These are phyloP conservation scores for Suillus subaureus DNA, from an alignment of 768 basidiomycete species.

Conservation along the genomic window DNA sequence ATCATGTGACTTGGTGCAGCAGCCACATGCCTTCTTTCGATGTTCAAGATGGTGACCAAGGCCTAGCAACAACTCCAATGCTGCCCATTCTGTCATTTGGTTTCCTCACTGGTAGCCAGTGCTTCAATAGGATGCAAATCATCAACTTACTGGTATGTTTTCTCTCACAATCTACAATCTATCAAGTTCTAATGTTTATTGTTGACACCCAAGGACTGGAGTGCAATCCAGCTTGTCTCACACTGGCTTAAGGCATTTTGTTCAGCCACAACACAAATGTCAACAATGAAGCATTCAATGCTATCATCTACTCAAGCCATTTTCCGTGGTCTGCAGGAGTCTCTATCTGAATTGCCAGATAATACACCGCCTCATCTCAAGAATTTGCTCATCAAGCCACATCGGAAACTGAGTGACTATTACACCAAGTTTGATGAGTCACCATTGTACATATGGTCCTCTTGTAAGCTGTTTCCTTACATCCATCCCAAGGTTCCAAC, in stretches of 20 bases:
- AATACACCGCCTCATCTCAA: not conserved
- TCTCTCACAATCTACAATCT: not conserved
- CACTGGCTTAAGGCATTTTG: no score
- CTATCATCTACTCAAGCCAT: not conserved
- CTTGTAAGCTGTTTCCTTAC: not conserved
- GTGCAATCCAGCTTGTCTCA: no score
- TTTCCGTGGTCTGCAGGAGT: not conserved
- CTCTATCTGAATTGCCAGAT: not conserved
- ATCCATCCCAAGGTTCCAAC: not conserved
- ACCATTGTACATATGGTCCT: not conserved
- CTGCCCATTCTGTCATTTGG: not conserved
- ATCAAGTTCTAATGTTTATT: slow-evolving; percentile 1
- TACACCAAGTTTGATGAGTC: not conserved
- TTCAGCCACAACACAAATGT: not conserved
- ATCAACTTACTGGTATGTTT: not conserved
- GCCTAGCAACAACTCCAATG: no score
- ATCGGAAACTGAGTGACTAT: not conserved
- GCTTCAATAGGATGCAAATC: not conserved
- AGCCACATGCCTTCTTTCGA: no score
- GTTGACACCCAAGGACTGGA: no score
- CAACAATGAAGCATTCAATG: not conserved
- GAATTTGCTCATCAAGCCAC: not conserved
- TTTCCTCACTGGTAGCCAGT: not conserved
- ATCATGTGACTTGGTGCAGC: no score
- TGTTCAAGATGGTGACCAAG: no score